Conservation (phyloP, 495 filamentous ascomycete species). For the Penicillium egyptiacum region DNA sequence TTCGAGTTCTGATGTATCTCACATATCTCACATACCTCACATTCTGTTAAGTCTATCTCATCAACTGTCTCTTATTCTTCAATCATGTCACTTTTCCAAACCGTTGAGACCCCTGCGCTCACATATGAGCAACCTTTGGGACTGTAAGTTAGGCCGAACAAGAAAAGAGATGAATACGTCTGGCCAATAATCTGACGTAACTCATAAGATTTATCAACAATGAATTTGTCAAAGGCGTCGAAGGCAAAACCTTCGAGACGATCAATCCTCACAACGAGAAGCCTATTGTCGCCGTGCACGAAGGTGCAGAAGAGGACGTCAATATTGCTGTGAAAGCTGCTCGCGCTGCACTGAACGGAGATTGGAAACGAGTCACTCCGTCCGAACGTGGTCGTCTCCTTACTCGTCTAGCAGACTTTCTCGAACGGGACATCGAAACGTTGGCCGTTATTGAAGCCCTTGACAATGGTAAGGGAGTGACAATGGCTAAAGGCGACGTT, state of each 20-base stretch:
- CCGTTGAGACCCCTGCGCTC: slow-evolving; percentile 3
- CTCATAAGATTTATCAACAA: slow-evolving; percentile 74
- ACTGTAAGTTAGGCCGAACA: background rate
- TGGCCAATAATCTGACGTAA: background rate
- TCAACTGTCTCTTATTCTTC: background rate
- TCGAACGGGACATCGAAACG: slow-evolving; percentile 9
- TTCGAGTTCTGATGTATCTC: background rate
- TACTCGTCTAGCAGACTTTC: slow-evolving; percentile 4
- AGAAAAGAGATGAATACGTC: background rate
- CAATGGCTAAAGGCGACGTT: slow-evolving; percentile 11
- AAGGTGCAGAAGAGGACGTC: slow-evolving; percentile 8
- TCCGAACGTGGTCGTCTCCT: slow-evolving; percentile 11
- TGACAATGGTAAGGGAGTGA: slow-evolving; percentile 9
- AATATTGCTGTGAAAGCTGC: slow-evolving; percentile 8
- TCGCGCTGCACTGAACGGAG: slow-evolving; percentile 3
- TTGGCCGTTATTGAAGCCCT: slow-evolving; percentile 9
- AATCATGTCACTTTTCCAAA: slow-evolving; percentile 4
- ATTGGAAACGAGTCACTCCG: slow-evolving; percentile 5
- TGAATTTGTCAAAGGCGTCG: slow-evolving; percentile 75
- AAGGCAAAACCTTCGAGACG: slow-evolving; percentile 51
- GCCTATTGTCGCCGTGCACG: slow-evolving; percentile 10
- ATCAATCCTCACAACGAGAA: slow-evolving; percentile 13
- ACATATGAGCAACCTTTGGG: slow-evolving; percentile 13
- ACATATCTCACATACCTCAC: background rate
- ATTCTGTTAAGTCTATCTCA: background rate